Evolutionary conservation across 441 rosid genomes (phyloP), one percentile per base, ranked within the genome.

Genomic region (Erodium texanum): DNA sequence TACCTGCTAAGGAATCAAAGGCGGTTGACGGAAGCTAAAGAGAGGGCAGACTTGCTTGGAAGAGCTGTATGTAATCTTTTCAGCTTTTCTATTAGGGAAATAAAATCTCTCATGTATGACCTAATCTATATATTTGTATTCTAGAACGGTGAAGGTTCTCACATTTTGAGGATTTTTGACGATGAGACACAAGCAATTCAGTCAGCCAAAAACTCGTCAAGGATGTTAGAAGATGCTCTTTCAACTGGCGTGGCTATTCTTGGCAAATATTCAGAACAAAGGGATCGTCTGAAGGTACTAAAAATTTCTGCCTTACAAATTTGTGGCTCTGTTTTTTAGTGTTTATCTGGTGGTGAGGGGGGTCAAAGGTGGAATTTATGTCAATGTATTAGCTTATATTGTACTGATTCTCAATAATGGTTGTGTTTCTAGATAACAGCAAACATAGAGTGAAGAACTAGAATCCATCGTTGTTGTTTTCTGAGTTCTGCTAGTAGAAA

Each of bases 101-200:
- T 15, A 56, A 18, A 52, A 36, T 50, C 45, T 67, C 59, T 36
- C 15, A 24, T 24, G 32, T 5, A 24, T 59, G 24, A 9, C 24
- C 19, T 74, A 34, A 71, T 58, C 19, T 19, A 45, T 68, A 64
- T 19, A n/a, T 41, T 71, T 61, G 2, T 72, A 7, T 74, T 79
- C 5, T 78, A 90, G 96, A 89, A 83, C 68, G 96, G 93, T 16
- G 98, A 89, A 3, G 86, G 91, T 24, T 76, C 93, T 63, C 96
- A 92, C 79, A 81, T 89, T 61, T 71, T 92, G 87, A 87, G 91
- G 73, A 89, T 95, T 67, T 90, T 83, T 23, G 99, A 92, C 36
- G 99, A 90, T 2, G 97, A 95, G 78, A 89, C 96, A n/a, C 97
- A 92, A 80, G 96, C 97, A 7, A 90, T 86, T 95, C 86, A 76